Evolutionary conservation across 495 filamentous ascomycete species (phyloP), one percentile per base, ranked within the genome.

Genomic region (Talaromyces thailandensis): DNA sequence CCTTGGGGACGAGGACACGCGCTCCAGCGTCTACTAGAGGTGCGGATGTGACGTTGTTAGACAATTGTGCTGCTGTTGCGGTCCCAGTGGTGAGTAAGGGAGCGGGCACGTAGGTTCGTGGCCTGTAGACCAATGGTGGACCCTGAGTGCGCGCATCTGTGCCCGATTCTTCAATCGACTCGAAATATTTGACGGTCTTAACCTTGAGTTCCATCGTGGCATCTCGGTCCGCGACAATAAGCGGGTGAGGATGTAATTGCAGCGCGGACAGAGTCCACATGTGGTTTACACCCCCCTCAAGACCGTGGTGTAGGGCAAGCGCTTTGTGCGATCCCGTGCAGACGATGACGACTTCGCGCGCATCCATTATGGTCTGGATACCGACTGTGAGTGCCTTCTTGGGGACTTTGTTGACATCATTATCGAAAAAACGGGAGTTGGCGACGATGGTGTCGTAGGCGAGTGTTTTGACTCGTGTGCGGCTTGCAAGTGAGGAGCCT

Each of bases 241-340:
- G 80, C 21, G 89, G 84, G 67, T 92, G 86, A 4, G 84, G 88
- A 68, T 93, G 91, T 64, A 93, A 68, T 72, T 95, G 91, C 62
- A 95, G 78, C 28, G 83, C 84, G 6, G 89, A 92, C 8, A 92
- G 80, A 0, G 91, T 93, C 89, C 89, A 93, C 90, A 93, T 93
- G 76, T 93, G 89, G 69, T 91, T 92, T 48, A 95, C 83, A 7
- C 88, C 88, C 29, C 86, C 86, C 69, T 95, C 91, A 31, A 95
- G 84, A 65, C 89, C 91, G 63, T 85, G 86, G 67, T 93, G 86
- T 62, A 93, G 72, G n/a, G 91, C 90, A 6, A 89, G 76, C 0
- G 91, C 85, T 71, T 93, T 95, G 75, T 89, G 86, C 6, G 90
- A 83, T 8, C 91, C 91, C 0, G 88, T 86, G 56, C 90, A 89